Percentiles rank a stretch among this genome's conserved stretches.
phyloP scores from a whole-genome alignment of 2,329 filamentous ascomycete species.

The Lachnellula subtilissima region DNA sequence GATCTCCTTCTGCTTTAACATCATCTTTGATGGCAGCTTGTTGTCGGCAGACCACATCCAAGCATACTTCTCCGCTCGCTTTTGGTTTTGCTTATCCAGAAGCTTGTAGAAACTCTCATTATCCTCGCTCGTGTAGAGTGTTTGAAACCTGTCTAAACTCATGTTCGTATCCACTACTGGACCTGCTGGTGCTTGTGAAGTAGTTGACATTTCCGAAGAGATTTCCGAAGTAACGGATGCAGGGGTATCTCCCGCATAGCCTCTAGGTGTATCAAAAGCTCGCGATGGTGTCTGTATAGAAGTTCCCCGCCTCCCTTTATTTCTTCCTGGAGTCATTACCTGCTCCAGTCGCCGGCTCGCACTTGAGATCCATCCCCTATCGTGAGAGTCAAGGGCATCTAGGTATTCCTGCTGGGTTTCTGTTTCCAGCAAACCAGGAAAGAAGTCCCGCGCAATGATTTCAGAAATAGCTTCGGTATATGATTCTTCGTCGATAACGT shows the following conservation, averaged over 20 bases:
- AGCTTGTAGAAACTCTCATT: slow-evolving; percentile 95
- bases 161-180: slow-evolving; percentile 66
- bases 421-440: slow-evolving; percentile 81
- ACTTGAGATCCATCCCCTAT: slow-evolving; percentile 79
- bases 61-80: slow-evolving; percentile 75
- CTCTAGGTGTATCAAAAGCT: slow-evolving; percentile 54
- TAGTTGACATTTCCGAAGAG: slow-evolving; percentile 34
- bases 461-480: slow-evolving; percentile 88
- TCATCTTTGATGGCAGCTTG: slow-evolving; percentile 76
- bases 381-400: slow-evolving; percentile 80
- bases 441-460: slow-evolving; percentile 96
- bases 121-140: slow-evolving; percentile 94
- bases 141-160: slow-evolving; percentile 79
- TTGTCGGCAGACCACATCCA: slow-evolving; percentile 87
- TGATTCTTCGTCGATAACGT: slow-evolving; percentile 86
- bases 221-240: slow-evolving; percentile 45
- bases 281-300: slow-evolving; percentile 29
- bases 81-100: slow-evolving; percentile 84
- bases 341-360: slow-evolving; percentile 68
- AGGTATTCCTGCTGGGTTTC: slow-evolving; percentile 89
- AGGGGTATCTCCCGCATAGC: slow-evolving; percentile 71
- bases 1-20: slow-evolving; percentile 62
- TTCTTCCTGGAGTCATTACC: slow-evolving; percentile 74
- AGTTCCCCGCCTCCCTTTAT: slow-evolving; percentile 31
- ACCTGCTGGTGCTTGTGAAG: slow-evolving; percentile 35